Evolutionary conservation across 805 yeast genomes (phyloP).

Genomic region (Danielozyma ontarioensis): DNA sequence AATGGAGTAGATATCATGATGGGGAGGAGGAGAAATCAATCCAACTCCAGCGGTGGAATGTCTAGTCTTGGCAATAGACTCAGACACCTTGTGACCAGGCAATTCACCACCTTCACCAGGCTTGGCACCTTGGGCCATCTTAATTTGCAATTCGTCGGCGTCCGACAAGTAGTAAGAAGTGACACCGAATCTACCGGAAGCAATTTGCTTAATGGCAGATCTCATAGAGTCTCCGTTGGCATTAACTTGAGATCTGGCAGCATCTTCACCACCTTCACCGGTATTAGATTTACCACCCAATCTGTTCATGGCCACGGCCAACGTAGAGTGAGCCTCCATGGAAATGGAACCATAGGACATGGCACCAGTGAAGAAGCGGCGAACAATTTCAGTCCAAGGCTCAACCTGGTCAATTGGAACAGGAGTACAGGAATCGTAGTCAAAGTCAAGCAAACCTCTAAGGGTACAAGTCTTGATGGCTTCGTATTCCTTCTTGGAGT

Average conservation of each 20-base stretch:
- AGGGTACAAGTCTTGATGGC: slow-evolving; percentile 90
- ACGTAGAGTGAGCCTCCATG: slow-evolving; percentile 95
- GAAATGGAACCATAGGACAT: slow-evolving; percentile 99
- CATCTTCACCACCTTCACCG: slow-evolving; percentile 99
- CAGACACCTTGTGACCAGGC: slow-evolving; percentile 90
- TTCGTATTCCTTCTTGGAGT: slow-evolving; percentile 84
- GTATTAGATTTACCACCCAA: slow-evolving; percentile 97
- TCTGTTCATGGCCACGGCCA: slow-evolving; percentile 98
- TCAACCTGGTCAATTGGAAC: slow-evolving; percentile 97
- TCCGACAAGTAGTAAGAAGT: slow-evolving; percentile 91
- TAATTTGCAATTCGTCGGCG: slow-evolving; percentile 96
- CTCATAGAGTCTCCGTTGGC: slow-evolving; percentile 96
- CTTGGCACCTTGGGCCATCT: slow-evolving; percentile 99
- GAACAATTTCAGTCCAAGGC: slow-evolving; percentile 98
- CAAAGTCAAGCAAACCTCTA: slow-evolving; percentile 91
- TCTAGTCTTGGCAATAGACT: slow-evolving; percentile 86
- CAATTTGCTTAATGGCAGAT: slow-evolving; percentile 97
- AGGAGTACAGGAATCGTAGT: slow-evolving; percentile 61
- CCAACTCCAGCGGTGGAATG: slow-evolving; percentile 98
- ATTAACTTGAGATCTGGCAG: slow-evolving; percentile 75
- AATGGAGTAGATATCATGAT: slow-evolving; percentile 96
- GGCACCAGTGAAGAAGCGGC: slow-evolving; percentile 98
- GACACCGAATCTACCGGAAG: slow-evolving; percentile 97
- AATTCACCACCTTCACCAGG: slow-evolving; percentile 99
- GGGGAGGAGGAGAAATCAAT: slow-evolving; percentile 96